Base-by-base conservation (phyloP, 2,329 filamentous ascomycete species). In the Ascochyta pisi region DNA sequence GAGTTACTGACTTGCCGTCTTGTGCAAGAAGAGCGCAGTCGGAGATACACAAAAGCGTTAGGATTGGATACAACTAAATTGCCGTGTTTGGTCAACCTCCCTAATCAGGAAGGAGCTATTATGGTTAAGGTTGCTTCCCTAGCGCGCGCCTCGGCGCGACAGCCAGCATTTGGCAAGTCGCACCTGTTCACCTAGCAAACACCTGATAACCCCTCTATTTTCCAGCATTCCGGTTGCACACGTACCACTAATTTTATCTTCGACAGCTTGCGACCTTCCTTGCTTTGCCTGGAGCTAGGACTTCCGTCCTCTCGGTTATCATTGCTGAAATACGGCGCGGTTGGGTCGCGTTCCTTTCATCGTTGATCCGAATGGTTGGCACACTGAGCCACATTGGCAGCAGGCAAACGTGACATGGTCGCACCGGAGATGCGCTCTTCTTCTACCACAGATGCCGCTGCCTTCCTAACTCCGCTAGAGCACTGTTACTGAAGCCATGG, bases 31-130 rank as follows among this genome's bases (percentile, higher is more conserved):
- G 50, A 68, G 65, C 65, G 65, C 51, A 58, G 52, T 64, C 62
- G 62, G 64, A 65, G 62, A 67, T 68, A 69, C 63, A 62, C 53
- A 58, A 46, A 49, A 43, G 33, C 42, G 53, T 55, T 44, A 60
- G 53, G 56, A 62, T 63, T 64, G 66, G 66, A 57, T 56, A 23
- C 54, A 53, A 56, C 41, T 64, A 63, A 60, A 60, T 61, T 62
- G 60, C 62, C 59, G 50, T 61, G 60, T 64, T 65, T 63, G 60
- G 61, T 59, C 53, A 50, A 65, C 33, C 38, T 49, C 49, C 63
- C 63, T 43, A 60, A 67, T 56, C 33, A 66, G 63, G 65, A 67
- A 69, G 66, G 66, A 57, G 57, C 57, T 37, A 50, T 39, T 52
- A 42, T 52, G 45, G 51, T 55, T 44, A 39, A 24, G 49, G 55